Evolutionary conservation across 352 stramenopile genomes (phyloP), one percentile per base, ranked within the genome.

Genomic region (Globisporangium nagaii): DNA sequence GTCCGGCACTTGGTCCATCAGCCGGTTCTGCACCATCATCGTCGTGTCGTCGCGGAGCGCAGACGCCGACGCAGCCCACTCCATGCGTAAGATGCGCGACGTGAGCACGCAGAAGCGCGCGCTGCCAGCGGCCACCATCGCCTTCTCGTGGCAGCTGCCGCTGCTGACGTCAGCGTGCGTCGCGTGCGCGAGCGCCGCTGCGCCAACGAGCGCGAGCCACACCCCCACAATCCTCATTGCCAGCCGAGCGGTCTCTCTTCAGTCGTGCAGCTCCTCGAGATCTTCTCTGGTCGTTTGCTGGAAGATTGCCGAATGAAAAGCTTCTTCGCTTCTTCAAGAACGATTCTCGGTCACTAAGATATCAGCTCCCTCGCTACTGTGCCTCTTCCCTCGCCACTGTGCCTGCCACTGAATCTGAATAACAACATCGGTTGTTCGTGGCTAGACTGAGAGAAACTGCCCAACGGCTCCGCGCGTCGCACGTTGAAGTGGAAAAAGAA

Each of bases 81-180:
- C 66, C 53, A 78, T 61, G 30, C 69, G 69, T 11, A 78, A 25
- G 10, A 78, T 19, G n/a, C 55, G 59, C 40, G 53, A 32, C 36
- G 69, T 71, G 22, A 78, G 53, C 20, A 78, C 63, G 19, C 66
- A 71, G 52, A 78, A 72, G 32, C 69, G 62, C 25, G 69, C 69
- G 32, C 54, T 35, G 27, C 68, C 68, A 10, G 55, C 58, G 4
- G 22, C 4, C 2, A 72, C 56, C 9, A 65, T 28, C 35, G 61
- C 53, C 17, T 60, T 53, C 22, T 47, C 28, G 40, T 63, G 54
- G 42, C 60, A 67, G 17, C 24, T 51, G 31, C 56, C 34, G 35
- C 27, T 31, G 30, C 24, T 39, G 17, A 4, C 24, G 1, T 24
- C 25, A 8, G 27, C 20, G 27, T 41, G 12, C 15, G 37, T 43